phyloP scores from a whole-genome alignment of 179 eudicot species.

The Amaranthus tricolor region DNA sequence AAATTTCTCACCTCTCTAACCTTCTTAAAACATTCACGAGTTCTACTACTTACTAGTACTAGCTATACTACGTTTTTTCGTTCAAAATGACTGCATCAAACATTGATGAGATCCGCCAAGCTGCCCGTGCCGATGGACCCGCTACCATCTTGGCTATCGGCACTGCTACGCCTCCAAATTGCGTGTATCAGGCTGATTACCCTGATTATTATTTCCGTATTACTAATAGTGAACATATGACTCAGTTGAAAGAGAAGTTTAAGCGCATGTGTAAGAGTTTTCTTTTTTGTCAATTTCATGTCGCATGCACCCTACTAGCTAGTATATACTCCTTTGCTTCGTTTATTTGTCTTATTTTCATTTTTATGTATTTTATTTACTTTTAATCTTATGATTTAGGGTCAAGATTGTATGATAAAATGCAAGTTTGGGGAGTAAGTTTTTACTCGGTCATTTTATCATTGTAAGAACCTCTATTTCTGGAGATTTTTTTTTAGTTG shows the following conservation, averaged over 20 bases:
- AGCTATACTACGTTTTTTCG: too few species aligned
- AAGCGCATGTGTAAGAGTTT: slow-evolving; percentile 23
- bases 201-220: slow-evolving; percentile 25
- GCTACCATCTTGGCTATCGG: slow-evolving; percentile 26
- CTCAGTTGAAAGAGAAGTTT: slow-evolving; percentile 18
- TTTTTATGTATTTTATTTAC: not conserved
- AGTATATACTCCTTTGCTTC: too few species aligned
- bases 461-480: too few species aligned
- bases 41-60: too few species aligned
- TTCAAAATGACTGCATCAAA: too few species aligned
- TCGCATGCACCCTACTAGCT: too few species aligned
- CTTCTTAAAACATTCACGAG: too few species aligned
- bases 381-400: not conserved
- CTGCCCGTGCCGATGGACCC: slow-evolving; percentile 20
- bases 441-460: too few species aligned
- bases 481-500: too few species aligned
- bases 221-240: not conserved
- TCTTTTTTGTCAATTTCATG: too few species aligned
- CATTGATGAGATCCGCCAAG: slow-evolving; percentile 19
- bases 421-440: too few species aligned
- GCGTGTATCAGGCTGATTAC: slow-evolving; percentile 22
- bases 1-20: not conserved
- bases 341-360: not conserved
- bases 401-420: too few species aligned
- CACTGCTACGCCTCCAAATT: slow-evolving; percentile 22